Evolutionary conservation across 192 early-diverging fungal species (phyloP).

Genomic region (Backusella macrospora): DNA sequence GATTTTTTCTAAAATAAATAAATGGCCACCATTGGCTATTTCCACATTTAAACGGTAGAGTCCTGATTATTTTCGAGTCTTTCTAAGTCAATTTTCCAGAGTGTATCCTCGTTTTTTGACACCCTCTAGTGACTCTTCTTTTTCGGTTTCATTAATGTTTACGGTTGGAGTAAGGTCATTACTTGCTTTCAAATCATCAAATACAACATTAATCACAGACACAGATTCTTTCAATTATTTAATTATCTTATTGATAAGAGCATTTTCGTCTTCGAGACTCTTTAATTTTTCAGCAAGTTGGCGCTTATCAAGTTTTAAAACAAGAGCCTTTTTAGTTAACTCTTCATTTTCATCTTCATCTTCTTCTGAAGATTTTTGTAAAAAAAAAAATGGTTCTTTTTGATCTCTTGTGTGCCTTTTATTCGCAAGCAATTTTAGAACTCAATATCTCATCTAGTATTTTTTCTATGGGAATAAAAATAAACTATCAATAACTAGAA

Average conservation of each 20-base stretch:
- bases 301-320: background rate
- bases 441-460: background rate
- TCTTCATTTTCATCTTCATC: background rate
- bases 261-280: background rate
- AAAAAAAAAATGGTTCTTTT: background rate
- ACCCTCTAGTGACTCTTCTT: background rate
- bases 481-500: background rate
- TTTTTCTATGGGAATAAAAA: background rate
- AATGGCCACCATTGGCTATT: no score
- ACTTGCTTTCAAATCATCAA: background rate
- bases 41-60: no score
- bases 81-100: no score
- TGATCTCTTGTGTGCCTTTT: background rate
- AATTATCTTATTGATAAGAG: background rate
- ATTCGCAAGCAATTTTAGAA: background rate
- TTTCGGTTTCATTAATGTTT: background rate
- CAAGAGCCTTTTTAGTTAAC: background rate
- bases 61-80: no score
- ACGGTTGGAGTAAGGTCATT: background rate
- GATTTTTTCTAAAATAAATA: no score
- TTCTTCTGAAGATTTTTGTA: background rate
- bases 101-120: background rate
- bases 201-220: background rate
- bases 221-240: background rate
- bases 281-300: background rate